These are phyloP conservation scores for Lithocarpus polystachyus DNA, from an alignment of 306 rosid genomes.

Conservation along the genomic window DNA sequence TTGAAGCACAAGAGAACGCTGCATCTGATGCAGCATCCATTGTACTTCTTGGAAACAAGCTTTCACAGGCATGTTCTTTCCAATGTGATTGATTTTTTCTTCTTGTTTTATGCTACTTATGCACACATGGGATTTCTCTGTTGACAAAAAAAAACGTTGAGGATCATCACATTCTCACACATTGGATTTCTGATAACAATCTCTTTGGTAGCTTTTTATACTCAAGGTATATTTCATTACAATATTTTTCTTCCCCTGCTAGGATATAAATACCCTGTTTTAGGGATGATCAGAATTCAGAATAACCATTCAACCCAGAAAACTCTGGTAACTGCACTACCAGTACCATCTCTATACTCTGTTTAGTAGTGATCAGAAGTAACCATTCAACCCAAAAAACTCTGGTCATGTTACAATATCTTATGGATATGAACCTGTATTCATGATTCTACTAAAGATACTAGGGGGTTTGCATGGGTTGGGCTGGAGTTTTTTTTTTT, in stretches of 20 bases:
- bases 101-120: slow-evolving; percentile 11
- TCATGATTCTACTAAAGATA: neutral
- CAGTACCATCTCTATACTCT: neutral
- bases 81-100: slow-evolving; percentile 12
- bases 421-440: neutral
- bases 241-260: neutral
- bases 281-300: too few relatives aligned
- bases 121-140: neutral
- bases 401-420: neutral
- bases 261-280: neutral
- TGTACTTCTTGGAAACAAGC: slow-evolving; percentile 85
- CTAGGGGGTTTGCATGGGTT: neutral
- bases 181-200: neutral
- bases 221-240: neutral
- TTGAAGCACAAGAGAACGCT: slow-evolving; percentile 88
- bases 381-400: neutral
- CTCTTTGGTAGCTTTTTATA: neutral
- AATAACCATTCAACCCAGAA: too few relatives aligned
- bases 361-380: neutral
- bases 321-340: neutral
- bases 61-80: slow-evolving; percentile 72
- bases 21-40: slow-evolving; percentile 98
- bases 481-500: too few relatives aligned
- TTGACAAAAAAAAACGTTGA: neutral
- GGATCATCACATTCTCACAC: neutral